Conservation (phyloP, 768 basidiomycete species). For the Mycena metata region DNA sequence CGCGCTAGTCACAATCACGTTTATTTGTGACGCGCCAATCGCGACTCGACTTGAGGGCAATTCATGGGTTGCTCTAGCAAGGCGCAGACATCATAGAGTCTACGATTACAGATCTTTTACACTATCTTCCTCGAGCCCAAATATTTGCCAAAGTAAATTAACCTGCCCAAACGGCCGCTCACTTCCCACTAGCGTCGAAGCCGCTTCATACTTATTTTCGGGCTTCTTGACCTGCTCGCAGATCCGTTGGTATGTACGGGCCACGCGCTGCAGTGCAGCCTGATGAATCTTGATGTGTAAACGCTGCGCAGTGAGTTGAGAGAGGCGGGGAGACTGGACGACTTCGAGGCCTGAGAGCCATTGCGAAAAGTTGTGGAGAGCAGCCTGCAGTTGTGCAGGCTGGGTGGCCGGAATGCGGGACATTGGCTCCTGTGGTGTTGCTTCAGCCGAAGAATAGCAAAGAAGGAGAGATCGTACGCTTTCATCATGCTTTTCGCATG, state of each 20-base stretch:
- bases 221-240: conserved; percentile 83
- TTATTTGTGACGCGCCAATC: conserved; percentile 7
- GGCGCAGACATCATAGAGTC: too few species aligned
- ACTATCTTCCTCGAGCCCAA: conserved; percentile 70
- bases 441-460: background rate
- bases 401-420: conserved; percentile 80
- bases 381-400: conserved; percentile 69
- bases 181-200: conserved; percentile 83
- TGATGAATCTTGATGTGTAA: conserved; percentile 82
- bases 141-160: conserved; percentile 80
- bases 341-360: conserved; percentile 91
- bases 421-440: conserved; percentile 67
- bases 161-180: conserved; percentile 88
- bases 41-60: too few species aligned
- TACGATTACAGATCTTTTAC: conserved; percentile 3
- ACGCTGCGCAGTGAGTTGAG: conserved; percentile 76
- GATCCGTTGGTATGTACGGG: conserved; percentile 75
- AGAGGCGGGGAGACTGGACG: conserved; percentile 83
- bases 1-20: conserved; percentile 19
- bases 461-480: conserved; percentile 50
- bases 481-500: conserved; percentile 54
- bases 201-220: conserved; percentile 92
- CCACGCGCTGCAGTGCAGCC: conserved; percentile 77
- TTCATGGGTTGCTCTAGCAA: too few species aligned
- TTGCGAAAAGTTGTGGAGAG: conserved; percentile 79